A percentile compares a stretch with the other conserved stretches of the same genome.
Conservation (phyloP, 306 rosid species). For the Malus asiatica region DNA sequence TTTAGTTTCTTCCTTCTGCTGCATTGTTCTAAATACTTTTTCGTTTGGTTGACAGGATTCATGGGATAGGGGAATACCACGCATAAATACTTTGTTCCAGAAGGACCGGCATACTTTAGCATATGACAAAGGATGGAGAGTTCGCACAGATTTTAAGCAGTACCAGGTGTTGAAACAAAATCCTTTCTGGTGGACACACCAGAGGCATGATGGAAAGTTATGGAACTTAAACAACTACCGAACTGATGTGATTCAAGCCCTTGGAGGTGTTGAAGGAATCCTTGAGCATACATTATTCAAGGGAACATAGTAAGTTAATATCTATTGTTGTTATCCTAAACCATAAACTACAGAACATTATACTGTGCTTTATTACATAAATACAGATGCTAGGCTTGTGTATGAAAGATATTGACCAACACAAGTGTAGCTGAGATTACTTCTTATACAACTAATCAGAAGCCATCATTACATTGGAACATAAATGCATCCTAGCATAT, state of each 20-base stretch:
- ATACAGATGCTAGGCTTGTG: no score
- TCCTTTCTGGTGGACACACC: constrained; percentile 99
- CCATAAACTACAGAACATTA: background rate
- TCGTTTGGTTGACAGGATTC: constrained; percentile 59
- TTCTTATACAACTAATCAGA: background rate
- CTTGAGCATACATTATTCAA: constrained; percentile 96
- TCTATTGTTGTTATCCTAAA: background rate
- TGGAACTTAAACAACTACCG: constrained; percentile 98
- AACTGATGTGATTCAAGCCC: constrained; percentile 99
- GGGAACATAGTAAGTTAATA: constrained; percentile 85
- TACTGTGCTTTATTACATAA: background rate
- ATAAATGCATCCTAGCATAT: no score
- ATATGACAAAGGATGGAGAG: constrained; percentile 99
- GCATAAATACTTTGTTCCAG: constrained; percentile 96
- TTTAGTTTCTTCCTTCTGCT: no score
- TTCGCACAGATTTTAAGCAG: constrained; percentile 96
- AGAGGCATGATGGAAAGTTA: constrained; percentile 92
- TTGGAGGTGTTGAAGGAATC: constrained; percentile 99
- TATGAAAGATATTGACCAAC: background rate
- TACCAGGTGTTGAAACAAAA: constrained; percentile 96
- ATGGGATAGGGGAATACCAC: constrained; percentile 99
- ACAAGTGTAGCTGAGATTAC: background rate
- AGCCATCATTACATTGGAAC: background rate
- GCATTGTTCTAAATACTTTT: background rate
- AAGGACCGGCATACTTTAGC: constrained; percentile 98